Conservation (phyloP, 768 basidiomycete species). For the Russula compacta region DNA sequence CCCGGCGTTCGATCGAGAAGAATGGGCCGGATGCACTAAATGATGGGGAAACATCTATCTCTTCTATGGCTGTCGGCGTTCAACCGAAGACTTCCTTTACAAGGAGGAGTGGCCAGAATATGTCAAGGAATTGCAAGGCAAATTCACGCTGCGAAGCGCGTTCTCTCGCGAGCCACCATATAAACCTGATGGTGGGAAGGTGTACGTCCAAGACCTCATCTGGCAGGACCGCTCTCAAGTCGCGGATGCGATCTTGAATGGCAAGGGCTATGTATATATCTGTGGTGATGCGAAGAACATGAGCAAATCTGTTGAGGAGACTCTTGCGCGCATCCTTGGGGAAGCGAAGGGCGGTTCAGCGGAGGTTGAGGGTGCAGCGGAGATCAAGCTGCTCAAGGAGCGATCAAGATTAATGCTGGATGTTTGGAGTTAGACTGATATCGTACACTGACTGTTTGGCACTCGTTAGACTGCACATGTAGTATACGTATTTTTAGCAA, state of each 20-base stretch:
- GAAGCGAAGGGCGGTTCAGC: slow-evolving; percentile 89
- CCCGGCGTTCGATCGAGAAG: slow-evolving; percentile 90
- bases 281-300: slow-evolving; percentile 96
- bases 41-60: slow-evolving; percentile 95
- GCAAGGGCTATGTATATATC: slow-evolving; percentile 96
- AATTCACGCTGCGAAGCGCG: slow-evolving; percentile 81
- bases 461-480: slow-evolving; percentile 9
- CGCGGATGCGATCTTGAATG: slow-evolving; percentile 81
- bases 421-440: slow-evolving; percentile 58
- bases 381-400: slow-evolving; percentile 94
- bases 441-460: not conserved
- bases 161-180: slow-evolving; percentile 85
- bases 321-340: slow-evolving; percentile 72
- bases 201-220: slow-evolving; percentile 97
- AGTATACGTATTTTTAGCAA: not conserved
- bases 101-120: slow-evolving; percentile 93
- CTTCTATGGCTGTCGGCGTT: slow-evolving; percentile 93
- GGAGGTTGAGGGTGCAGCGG: slow-evolving; percentile 82
- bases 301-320: slow-evolving; percentile 92
- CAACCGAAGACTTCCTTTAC: slow-evolving; percentile 88
- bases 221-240: slow-evolving; percentile 81
- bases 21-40: slow-evolving; percentile 87
- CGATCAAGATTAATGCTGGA: slow-evolving; percentile 79
- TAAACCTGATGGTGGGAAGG: slow-evolving; percentile 87
- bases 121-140: slow-evolving; percentile 76